These are phyloP conservation scores for Begonia loranthoides DNA, from an alignment of 306 rosid species.

Conservation along the genomic window DNA sequence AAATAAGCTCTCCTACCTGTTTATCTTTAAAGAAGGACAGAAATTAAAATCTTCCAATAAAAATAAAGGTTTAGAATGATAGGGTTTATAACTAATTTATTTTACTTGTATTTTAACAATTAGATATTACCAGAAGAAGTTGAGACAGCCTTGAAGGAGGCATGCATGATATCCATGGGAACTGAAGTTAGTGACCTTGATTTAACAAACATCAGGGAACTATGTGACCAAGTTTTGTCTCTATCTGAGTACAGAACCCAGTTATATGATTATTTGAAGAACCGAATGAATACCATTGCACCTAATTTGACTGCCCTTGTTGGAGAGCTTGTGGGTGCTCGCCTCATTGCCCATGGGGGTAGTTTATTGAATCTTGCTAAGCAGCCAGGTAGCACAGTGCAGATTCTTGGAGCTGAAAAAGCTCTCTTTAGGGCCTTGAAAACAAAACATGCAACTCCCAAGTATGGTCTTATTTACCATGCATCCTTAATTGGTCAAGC, in stretches of 20 bases:
- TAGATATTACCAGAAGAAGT: constrained; percentile 72
- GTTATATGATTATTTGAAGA: constrained; percentile 74
- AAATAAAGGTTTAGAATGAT: no score
- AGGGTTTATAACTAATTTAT: background rate
- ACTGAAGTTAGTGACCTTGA: constrained; percentile 93
- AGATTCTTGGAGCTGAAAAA: constrained; percentile 95
- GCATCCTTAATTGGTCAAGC: constrained; percentile 95
- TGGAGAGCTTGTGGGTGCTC: constrained; percentile 96
- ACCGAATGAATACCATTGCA: constrained; percentile 84
- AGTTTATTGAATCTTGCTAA: constrained; percentile 86
- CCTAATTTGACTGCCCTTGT: constrained; percentile 91
- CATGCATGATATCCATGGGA: constrained; percentile 83
- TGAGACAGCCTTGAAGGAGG: constrained; percentile 72
- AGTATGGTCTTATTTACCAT: constrained; percentile 90
- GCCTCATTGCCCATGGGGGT: constrained; percentile 94
- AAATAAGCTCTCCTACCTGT: no score
- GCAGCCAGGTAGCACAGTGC: constrained; percentile 94
- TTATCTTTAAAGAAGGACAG: no score
- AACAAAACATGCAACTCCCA: constrained; percentile 91
- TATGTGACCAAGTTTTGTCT: constrained; percentile 87
- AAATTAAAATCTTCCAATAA: no score
- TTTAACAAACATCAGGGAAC: constrained; percentile 57
- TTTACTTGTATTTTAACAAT: background rate
- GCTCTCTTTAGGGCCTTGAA: constrained; percentile 88
- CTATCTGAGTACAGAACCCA: constrained; percentile 85